Evolutionary conservation across 73 alveolate genomes (phyloP).

Genomic region (Halteria grandinella): DNA sequence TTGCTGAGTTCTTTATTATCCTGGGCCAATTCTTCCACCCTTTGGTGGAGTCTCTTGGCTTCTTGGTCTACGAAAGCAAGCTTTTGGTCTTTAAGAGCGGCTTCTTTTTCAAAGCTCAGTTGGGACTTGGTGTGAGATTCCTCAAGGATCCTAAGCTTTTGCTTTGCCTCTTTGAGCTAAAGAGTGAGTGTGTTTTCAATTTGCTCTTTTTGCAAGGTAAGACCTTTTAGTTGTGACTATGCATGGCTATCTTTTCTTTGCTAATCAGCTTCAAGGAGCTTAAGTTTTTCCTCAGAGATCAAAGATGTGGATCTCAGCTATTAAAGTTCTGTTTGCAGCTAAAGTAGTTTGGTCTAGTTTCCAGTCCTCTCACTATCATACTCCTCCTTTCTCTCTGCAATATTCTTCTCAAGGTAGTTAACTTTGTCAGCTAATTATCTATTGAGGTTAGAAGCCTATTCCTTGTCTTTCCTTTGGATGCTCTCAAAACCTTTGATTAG

Average conservation of each 20-base stretch:
- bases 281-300: constrained; percentile 73
- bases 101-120: constrained; percentile 15
- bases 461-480: constrained; percentile 66
- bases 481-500: constrained; percentile 71
- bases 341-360: constrained; percentile 52
- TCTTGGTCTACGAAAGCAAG: neutral
- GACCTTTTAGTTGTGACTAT: neutral
- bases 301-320: constrained; percentile 21
- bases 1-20: constrained; percentile 18
- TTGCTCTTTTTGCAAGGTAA: constrained; percentile 6
- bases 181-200: neutral
- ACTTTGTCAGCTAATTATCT: constrained; percentile 73
- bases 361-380: constrained; percentile 78
- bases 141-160: constrained; percentile 1
- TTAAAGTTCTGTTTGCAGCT: constrained; percentile 2
- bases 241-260: neutral
- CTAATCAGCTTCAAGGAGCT: constrained; percentile 18
- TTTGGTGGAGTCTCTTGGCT: neutral
- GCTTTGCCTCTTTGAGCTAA: neutral
- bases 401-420: constrained; percentile 78
- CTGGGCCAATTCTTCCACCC: constrained; percentile 26
- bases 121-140: neutral
- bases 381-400: constrained; percentile 63
- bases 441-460: constrained; percentile 64
- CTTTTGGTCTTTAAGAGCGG: constrained; percentile 40